These are phyloP conservation scores for Phaeolepiota aurea DNA, from an alignment of 768 basidiomycete genomes.

Conservation along the genomic window DNA sequence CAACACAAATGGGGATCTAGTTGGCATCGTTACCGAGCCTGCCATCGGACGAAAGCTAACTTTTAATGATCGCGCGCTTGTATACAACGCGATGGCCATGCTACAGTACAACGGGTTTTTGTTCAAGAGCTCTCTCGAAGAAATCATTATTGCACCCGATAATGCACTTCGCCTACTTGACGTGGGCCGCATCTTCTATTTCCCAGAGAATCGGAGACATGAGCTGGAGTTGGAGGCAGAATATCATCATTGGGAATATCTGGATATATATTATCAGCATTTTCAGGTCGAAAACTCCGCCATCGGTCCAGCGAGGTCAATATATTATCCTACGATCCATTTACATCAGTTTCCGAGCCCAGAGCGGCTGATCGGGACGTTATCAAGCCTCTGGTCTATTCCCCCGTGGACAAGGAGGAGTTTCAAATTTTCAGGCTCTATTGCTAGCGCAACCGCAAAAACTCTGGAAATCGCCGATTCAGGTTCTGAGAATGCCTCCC, in stretches of 20 bases:
- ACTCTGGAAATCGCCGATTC: no score
- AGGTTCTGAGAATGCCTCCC: no score
- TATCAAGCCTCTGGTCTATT: no score
- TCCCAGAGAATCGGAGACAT: not conserved
- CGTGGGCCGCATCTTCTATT: not conserved
- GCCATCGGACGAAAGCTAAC: conserved; percentile 21
- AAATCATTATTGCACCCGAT: not conserved
- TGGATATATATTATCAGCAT: not conserved
- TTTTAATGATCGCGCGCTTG: conserved; percentile 17
- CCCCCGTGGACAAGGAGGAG: no score
- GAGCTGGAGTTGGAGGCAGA: not conserved
- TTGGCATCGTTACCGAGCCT: conserved; percentile 27
- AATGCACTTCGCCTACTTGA: not conserved
- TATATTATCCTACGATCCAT: no score
- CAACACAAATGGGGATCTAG: conserved; percentile 18
- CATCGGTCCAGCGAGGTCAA: no score
- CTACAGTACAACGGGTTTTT: not conserved
- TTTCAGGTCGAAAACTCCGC: no score
- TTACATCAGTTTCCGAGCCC: no score
- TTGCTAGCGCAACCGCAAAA: no score
- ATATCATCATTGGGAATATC: not conserved
- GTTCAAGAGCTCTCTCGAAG: not conserved
- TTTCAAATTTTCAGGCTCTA: no score
- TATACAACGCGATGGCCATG: conserved; percentile 22
- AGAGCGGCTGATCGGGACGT: no score